Conservation (phyloP, 768 basidiomycete species). For the Kwoniella bestiolae region DNA sequence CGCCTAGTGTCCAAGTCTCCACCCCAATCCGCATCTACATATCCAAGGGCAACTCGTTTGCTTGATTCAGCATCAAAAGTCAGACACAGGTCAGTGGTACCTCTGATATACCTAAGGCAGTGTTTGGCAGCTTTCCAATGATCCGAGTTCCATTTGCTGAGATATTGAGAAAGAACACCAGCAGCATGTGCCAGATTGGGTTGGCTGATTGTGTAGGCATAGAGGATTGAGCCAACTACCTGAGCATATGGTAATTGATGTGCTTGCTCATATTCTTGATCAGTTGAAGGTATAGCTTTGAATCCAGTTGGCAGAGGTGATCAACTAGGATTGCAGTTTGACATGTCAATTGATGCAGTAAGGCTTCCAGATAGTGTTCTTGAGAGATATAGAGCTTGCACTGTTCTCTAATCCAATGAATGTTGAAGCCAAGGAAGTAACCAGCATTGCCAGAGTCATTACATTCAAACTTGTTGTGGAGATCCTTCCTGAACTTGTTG, state of each 20-base stretch:
- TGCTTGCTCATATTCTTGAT: conserved; percentile 10
- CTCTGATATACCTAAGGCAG: conserved; percentile 35
- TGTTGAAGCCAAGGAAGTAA: conserved; percentile 48
- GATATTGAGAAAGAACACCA: conserved; percentile 8
- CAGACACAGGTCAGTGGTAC: conserved; percentile 25
- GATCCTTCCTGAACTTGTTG: conserved; percentile 6
- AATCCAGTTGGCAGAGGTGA: conserved; percentile 1
- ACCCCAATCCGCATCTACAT: conserved; percentile 55
- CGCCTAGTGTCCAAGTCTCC: conserved; percentile 48
- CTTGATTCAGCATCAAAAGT: conserved; percentile 20
- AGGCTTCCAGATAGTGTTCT: conserved; percentile 4
- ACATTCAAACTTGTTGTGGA: conserved; percentile 20
- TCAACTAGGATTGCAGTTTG: not conserved
- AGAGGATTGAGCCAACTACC: conserved; percentile 21
- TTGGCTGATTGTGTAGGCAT: conserved; percentile 17
- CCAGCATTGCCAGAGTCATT: conserved; percentile 15
- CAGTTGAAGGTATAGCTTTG: conserved; percentile 4
- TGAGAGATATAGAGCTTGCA: conserved; percentile 24
- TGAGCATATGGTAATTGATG: conserved; percentile 13
- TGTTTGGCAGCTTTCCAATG: conserved; percentile 33
- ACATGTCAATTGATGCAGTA: conserved; percentile 14
- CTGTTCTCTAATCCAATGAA: conserved; percentile 34
- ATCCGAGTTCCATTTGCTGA: conserved; percentile 24
- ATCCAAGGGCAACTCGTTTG: conserved; percentile 51
- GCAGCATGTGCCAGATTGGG: conserved; percentile 9